These are phyloP conservation scores for Backusella mclennaniae DNA, from an alignment of 192 early-diverging fungal species.

Conservation along the genomic window DNA sequence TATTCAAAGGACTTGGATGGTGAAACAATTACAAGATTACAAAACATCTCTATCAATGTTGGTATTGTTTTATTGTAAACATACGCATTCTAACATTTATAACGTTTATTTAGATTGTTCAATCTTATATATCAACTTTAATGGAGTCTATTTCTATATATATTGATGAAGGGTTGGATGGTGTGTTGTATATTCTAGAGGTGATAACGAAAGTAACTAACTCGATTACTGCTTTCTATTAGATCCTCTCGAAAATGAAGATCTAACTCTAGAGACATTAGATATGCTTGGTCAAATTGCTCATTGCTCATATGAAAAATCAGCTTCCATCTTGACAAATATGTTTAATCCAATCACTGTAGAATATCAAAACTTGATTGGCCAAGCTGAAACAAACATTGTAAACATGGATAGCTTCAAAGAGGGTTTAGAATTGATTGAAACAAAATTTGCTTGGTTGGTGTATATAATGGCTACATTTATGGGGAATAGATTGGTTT, in stretches of 20 bases:
- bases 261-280: constrained; percentile 61
- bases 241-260: constrained; percentile 69
- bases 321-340: constrained; percentile 45
- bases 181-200: constrained; percentile 25
- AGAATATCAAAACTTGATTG: constrained; percentile 50
- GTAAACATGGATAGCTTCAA: constrained; percentile 34
- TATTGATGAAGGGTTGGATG: constrained; percentile 55
- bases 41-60: constrained; percentile 46
- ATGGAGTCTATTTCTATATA: constrained; percentile 47
- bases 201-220: not conserved
- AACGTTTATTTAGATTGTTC: constrained; percentile 29
- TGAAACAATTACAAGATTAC: constrained; percentile 38
- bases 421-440: constrained; percentile 44
- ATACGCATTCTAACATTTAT: constrained; percentile 20
- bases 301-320: constrained; percentile 66
- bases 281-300: constrained; percentile 67
- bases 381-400: not conserved
- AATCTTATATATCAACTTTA: constrained; percentile 49
- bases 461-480: constrained; percentile 72
- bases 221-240: not conserved
- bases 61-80: not conserved
- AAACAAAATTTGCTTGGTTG: constrained; percentile 76
- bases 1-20: constrained; percentile 39
- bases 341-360: constrained; percentile 57
- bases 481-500: constrained; percentile 64